Evolutionary conservation across 306 rosid species (phyloP).

Genomic region (Pterocarpus macrocarpus): DNA sequence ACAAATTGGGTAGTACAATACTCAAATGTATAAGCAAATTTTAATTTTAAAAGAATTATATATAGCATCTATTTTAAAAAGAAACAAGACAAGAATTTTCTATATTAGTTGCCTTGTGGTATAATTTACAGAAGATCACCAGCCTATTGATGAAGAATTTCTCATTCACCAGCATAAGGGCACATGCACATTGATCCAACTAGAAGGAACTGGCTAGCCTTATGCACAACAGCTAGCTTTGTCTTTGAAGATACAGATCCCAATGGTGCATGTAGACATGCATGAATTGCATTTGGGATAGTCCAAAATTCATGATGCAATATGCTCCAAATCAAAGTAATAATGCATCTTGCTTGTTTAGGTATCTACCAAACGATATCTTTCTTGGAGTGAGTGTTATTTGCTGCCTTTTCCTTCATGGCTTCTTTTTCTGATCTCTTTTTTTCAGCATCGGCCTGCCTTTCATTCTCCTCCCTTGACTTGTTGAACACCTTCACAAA

Average conservation of each 20-base stretch:
- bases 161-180: constrained; percentile 41
- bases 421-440: constrained; percentile 94
- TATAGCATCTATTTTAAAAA: constrained; percentile 32
- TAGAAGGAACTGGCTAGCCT: constrained; percentile 33
- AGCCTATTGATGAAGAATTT: constrained; percentile 42
- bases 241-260: constrained; percentile 17
- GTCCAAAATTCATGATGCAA: constrained; percentile 35
- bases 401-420: constrained; percentile 78
- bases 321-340: constrained; percentile 18
- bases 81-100: constrained; percentile 27
- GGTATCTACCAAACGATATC: constrained; percentile 52
- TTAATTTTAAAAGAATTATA: not conserved
- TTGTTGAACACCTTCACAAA: constrained; percentile 90
- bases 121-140: constrained; percentile 51
- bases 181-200: constrained; percentile 33
- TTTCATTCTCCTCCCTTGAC: constrained; percentile 93
- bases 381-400: constrained; percentile 53
- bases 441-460: constrained; percentile 86
- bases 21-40: constrained; percentile 28
- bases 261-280: constrained; percentile 22
- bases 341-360: constrained; percentile 21
- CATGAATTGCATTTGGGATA: constrained; percentile 34
- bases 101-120: constrained; percentile 34
- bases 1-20: constrained; percentile 32
- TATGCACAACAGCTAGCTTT: no score